phyloP scores from a whole-genome alignment of 768 basidiomycete species.

The Tricholoma saponaceum region DNA sequence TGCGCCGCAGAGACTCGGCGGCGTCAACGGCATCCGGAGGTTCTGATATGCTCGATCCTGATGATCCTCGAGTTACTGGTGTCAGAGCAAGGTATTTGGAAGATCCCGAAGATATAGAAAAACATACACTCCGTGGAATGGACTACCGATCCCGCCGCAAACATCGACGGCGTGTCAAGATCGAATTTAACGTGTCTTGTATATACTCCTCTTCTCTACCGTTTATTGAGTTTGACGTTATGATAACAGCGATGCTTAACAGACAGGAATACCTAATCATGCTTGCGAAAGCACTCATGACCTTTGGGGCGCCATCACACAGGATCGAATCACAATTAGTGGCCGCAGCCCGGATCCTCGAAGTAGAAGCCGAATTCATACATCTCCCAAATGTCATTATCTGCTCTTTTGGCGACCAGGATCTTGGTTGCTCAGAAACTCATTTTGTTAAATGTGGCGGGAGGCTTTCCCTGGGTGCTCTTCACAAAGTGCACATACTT shows the following conservation, averaged over 20 bases:
- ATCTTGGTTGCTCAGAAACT: conserved; percentile 86
- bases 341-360: conserved; percentile 84
- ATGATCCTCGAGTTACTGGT: conserved; percentile 70
- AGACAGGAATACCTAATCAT: conserved; percentile 85
- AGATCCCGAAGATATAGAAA: conserved; percentile 61
- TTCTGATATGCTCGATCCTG: conserved; percentile 60
- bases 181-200: conserved; percentile 77
- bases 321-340: conserved; percentile 90
- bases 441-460: conserved; percentile 82
- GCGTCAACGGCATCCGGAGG: conserved; percentile 36
- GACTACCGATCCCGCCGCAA: conserved; percentile 66
- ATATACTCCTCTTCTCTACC: conserved; percentile 12
- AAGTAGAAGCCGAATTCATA: conserved; percentile 89
- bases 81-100: conserved; percentile 44
- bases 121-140: conserved; percentile 57
- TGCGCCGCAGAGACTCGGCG: conserved; percentile 40
- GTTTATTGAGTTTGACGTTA: conserved; percentile 9
- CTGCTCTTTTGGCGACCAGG: conserved; percentile 85
- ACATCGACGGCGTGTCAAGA: conserved; percentile 57
- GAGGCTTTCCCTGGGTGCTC: conserved; percentile 74
- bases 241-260: conserved; percentile 59
- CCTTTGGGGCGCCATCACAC: conserved; percentile 90
- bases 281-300: conserved; percentile 84
- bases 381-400: conserved; percentile 81
- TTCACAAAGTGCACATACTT: conserved; percentile 80